Evolutionary conservation across 2,329 filamentous ascomycete species (phyloP).

Genomic region (Magnaporthiopsis incrustans): DNA sequence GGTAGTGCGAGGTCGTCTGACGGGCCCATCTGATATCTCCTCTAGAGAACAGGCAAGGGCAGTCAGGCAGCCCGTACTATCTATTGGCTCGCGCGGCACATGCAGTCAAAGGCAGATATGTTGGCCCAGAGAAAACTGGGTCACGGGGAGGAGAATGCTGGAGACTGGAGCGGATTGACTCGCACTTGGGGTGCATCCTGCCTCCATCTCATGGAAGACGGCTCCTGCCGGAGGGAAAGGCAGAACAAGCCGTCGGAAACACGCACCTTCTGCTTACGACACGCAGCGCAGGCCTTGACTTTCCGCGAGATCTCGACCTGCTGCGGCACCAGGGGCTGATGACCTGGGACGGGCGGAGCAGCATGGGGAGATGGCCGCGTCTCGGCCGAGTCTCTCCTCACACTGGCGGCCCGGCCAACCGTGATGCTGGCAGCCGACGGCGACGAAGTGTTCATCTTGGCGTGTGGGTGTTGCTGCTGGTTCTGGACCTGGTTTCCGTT

Average conservation of each 20-base stretch:
- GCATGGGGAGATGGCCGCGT: not conserved
- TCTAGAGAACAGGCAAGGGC: not conserved
- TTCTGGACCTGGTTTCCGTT: not conserved
- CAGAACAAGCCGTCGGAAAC: not conserved
- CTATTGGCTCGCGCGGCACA: not conserved
- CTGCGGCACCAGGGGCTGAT: constrained; percentile 1
- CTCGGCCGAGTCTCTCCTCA: constrained; percentile 4
- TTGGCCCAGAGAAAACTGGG: not conserved
- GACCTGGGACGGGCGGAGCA: not conserved
- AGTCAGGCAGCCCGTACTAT: not conserved
- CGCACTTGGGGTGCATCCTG: not conserved
- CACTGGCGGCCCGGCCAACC: not conserved
- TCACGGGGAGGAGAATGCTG: not conserved
- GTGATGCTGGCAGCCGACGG: constrained; percentile 1
- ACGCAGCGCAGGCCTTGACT: constrained; percentile 32
- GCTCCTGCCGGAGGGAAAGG: not conserved
- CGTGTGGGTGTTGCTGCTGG: not conserved
- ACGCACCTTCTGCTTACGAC: constrained; percentile 31
- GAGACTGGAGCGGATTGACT: not conserved
- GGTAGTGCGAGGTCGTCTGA: not conserved
- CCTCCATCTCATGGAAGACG: not conserved
- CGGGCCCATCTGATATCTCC: no score
- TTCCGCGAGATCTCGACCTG: constrained; percentile 25
- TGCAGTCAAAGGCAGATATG: not conserved
- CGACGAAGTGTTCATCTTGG: not conserved